Evolutionary conservation across 805 yeast genomes (phyloP).

Genomic region (Nakazawaea ishiwadae): DNA sequence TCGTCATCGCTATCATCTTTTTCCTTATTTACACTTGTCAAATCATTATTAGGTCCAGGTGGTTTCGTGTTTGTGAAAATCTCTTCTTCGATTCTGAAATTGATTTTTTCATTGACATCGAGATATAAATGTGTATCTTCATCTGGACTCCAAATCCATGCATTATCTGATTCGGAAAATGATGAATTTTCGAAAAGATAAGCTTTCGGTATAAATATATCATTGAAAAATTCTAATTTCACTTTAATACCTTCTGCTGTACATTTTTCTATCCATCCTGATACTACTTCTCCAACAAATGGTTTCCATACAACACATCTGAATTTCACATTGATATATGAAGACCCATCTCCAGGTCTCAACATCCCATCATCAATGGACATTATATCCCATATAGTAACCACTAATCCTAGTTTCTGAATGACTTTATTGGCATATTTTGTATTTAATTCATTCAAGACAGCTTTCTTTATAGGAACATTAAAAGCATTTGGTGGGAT

Average conservation of each 20-base stretch:
- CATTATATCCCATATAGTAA: slow-evolving; percentile 79
- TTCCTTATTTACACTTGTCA: slow-evolving; percentile 23
- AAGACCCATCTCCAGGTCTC: slow-evolving; percentile 92
- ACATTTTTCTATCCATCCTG: slow-evolving; percentile 92
- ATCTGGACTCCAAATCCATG: slow-evolving; percentile 88
- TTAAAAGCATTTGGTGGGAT: slow-evolving; percentile 84
- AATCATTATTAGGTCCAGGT: slow-evolving; percentile 54
- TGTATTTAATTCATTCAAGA: slow-evolving; percentile 73
- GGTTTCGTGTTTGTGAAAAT: slow-evolving; percentile 82
- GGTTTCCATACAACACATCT: slow-evolving; percentile 86
- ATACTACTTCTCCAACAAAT: slow-evolving; percentile 85
- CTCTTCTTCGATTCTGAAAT: slow-evolving; percentile 90
- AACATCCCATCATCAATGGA: slow-evolving; percentile 84
- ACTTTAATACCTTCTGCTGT: slow-evolving; percentile 83
- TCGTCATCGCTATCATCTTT: slow-evolving; percentile 22
- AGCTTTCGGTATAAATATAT: slow-evolving; percentile 81
- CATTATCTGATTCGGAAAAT: slow-evolving; percentile 62
- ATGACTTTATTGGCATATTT: slow-evolving; percentile 86
- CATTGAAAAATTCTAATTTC: slow-evolving; percentile 84
- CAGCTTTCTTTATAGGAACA: slow-evolving; percentile 64
- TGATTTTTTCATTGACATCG: slow-evolving; percentile 86
- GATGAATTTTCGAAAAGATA: slow-evolving; percentile 61
- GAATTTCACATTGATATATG: slow-evolving; percentile 70
- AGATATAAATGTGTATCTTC: slow-evolving; percentile 74
- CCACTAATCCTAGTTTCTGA: slow-evolving; percentile 77